Percentiles rank a stretch among this genome's conserved stretches.
phyloP scores from a whole-genome alignment of 129 eudicot species.

The Heracleum sosnowskyi region DNA sequence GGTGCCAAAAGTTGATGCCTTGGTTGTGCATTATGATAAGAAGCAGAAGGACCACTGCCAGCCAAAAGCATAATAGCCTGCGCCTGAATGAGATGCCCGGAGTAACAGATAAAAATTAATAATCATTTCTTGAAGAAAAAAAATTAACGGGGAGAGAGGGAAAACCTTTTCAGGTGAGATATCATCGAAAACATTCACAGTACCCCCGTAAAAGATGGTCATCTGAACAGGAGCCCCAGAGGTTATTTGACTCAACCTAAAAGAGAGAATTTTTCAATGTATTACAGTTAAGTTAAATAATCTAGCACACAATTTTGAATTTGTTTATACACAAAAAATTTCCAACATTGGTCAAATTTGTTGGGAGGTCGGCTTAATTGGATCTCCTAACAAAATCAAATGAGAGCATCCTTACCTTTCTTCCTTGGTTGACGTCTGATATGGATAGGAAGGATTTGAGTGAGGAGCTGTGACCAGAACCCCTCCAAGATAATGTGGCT shows the following conservation, averaged over 20 bases:
- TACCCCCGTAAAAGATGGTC: slow-evolving; percentile 72
- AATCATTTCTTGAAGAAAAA: not conserved
- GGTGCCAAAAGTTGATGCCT: slow-evolving; percentile 31
- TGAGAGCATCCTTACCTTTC: slow-evolving; percentile 33
- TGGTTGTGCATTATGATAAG: slow-evolving; percentile 25
- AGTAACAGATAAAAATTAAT: not conserved
- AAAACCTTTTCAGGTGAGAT: slow-evolving; percentile 71
- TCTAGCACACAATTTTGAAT: not conserved
- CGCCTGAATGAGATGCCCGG: slow-evolving; percentile 35
- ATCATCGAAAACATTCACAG: slow-evolving; percentile 51
- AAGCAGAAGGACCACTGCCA: slow-evolving; percentile 28
- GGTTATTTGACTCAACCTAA: slow-evolving; percentile 38
- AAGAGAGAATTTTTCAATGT: not conserved
- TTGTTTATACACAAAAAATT: not conserved
- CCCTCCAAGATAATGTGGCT: slow-evolving; percentile 42
- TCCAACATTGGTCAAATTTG: not conserved
- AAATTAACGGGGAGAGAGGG: not conserved
- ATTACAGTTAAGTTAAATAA: not conserved
- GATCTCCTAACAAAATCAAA: not conserved
- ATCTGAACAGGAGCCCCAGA: slow-evolving; percentile 45
- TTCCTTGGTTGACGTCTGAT: slow-evolving; percentile 59
- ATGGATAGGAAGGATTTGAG: slow-evolving; percentile 26
- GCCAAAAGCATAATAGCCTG: slow-evolving; percentile 72
- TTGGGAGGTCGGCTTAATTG: not conserved
- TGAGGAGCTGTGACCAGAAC: slow-evolving; percentile 29